phyloP scores from a whole-genome alignment of 2,329 filamentous ascomycete genomes.

The Epicoccum sorghinum region DNA sequence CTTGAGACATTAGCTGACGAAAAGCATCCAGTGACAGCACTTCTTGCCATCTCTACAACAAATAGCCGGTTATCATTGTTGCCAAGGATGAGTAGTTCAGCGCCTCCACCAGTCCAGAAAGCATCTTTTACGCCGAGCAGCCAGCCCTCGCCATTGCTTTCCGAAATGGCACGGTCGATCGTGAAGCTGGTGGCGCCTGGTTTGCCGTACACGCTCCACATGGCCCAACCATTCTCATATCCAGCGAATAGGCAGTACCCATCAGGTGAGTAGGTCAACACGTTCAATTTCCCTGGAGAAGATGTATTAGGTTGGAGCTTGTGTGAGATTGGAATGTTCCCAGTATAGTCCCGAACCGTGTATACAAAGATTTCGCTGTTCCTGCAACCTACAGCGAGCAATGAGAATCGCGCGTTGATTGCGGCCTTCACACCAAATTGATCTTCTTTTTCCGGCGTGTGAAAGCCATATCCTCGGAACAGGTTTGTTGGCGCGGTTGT shows the following conservation, averaged over 20 bases:
- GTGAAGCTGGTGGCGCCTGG: slow-evolving; percentile 83
- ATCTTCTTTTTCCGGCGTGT: slow-evolving; percentile 67
- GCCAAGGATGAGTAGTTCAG: slow-evolving; percentile 78
- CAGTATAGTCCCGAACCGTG: slow-evolving; percentile 87
- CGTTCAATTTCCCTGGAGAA: slow-evolving; percentile 72
- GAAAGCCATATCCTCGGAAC: slow-evolving; percentile 92
- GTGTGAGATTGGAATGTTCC: slow-evolving; percentile 89
- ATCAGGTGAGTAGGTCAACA: slow-evolving; percentile 87
- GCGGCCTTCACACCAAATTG: slow-evolving; percentile 74
- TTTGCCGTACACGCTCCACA: slow-evolving; percentile 97
- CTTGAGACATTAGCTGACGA: slow-evolving; percentile 88
- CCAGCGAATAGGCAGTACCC: slow-evolving; percentile 96
- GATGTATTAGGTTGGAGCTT: slow-evolving; percentile 74
- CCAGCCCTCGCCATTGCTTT: slow-evolving; percentile 79
- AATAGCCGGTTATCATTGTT: slow-evolving; percentile 79
- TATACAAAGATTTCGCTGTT: slow-evolving; percentile 88
- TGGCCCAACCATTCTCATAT: slow-evolving; percentile 90
- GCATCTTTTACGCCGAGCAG: slow-evolving; percentile 78
- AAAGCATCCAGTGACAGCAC: slow-evolving; percentile 90
- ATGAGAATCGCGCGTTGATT: slow-evolving; percentile 92
- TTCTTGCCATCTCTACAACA: slow-evolving; percentile 90
- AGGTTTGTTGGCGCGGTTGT: slow-evolving; percentile 65
- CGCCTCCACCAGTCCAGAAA: slow-evolving; percentile 86
- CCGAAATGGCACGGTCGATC: slow-evolving; percentile 67
- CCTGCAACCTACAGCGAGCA: slow-evolving; percentile 83